Evolutionary conservation across 164 flowering plant species (phyloP).

Genomic region (grape (Vitis vinifera)): ASM3070453v1 NC_081822.1:12648501-12649000

Average conservation of each 20-base stretch:
- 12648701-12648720: slow-evolving; percentile 67
- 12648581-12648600: slow-evolving; percentile 50
- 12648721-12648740: background rate
- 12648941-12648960: slow-evolving; percentile 82
- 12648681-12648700: slow-evolving; percentile 71
- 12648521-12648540: slow-evolving; percentile 41
- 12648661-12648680: slow-evolving; percentile 77
- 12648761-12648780: no score
- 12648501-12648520: slow-evolving; percentile 33
- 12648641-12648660: slow-evolving; percentile 84
- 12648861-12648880: slow-evolving; percentile 71
- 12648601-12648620: slow-evolving; percentile 48
- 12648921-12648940: slow-evolving; percentile 84
- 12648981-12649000: slow-evolving; percentile 63
- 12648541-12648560: slow-evolving; percentile 57
- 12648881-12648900: slow-evolving; percentile 56
- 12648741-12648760: no score
- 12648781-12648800: no score
- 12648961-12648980: slow-evolving; percentile 67
- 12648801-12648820: background rate
- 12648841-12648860: background rate
- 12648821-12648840: background rate
- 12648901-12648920: slow-evolving; percentile 71
- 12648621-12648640: slow-evolving; percentile 62
- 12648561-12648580: slow-evolving; percentile 67